These are phyloP conservation scores for Pleoardoris graminearum DNA, from an alignment of 2,329 filamentous ascomycete genomes.

Conservation along the genomic window DNA sequence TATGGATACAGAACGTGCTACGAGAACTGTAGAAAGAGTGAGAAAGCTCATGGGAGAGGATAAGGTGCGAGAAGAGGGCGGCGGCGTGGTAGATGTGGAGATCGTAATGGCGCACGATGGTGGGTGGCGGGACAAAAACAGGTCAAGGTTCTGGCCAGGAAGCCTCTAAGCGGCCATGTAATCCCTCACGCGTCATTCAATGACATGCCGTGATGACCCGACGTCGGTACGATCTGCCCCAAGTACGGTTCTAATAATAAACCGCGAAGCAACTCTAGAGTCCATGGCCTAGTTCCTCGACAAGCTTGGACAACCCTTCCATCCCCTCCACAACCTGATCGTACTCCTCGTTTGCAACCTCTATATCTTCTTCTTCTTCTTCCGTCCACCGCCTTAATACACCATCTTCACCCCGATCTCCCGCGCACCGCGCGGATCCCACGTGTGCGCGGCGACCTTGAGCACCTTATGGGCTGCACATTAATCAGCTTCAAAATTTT, in stretches of 20 bases:
- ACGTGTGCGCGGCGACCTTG: conserved; percentile 60
- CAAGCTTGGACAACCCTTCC: not conserved
- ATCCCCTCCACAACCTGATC: conserved; percentile 2
- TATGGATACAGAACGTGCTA: conserved; percentile 52
- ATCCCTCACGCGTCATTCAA: too few relatives aligned
- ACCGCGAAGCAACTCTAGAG: too few relatives aligned
- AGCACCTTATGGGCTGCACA: conserved; percentile 52
- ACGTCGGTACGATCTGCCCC: too few relatives aligned
- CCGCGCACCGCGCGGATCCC: conserved; percentile 55
- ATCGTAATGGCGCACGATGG: conserved; percentile 57
- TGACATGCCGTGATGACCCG: too few relatives aligned
- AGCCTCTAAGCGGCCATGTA: conserved; percentile 9
- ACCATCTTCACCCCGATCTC: conserved; percentile 22
- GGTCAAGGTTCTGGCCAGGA: conserved; percentile 33
- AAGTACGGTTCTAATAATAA: too few relatives aligned
- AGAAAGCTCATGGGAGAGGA: conserved; percentile 37
- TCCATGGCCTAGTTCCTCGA: not conserved
- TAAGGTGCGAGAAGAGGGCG: conserved; percentile 24
- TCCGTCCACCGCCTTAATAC: conserved; percentile 11
- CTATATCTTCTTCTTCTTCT: conserved; percentile 8
- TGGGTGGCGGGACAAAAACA: conserved; percentile 51
- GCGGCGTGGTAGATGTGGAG: conserved; percentile 44
- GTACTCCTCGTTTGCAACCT: not conserved
- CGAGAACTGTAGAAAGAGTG: conserved; percentile 49
- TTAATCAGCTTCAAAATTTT: conserved; percentile 52